These are phyloP conservation scores for Scortechinia acanthostroma DNA, from an alignment of 2,329 filamentous ascomycete genomes.

Conservation along the genomic window DNA sequence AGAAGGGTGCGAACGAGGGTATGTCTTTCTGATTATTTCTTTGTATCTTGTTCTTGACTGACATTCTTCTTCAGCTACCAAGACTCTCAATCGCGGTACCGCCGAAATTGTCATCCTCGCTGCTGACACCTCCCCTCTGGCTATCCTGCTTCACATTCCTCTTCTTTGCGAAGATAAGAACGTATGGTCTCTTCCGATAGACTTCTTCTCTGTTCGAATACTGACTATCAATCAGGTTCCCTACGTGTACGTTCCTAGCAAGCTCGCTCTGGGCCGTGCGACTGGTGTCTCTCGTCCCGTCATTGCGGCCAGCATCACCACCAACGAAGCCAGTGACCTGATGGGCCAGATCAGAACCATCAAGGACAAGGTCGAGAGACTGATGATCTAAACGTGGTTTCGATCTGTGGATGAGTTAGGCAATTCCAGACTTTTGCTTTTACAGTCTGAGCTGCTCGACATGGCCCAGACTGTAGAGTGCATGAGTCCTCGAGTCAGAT, in stretches of 20 bases:
- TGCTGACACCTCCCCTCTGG: conserved; percentile 78
- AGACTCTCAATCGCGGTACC: conserved; percentile 85
- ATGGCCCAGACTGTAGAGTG: too few relatives aligned
- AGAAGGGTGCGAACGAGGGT: conserved; percentile 81
- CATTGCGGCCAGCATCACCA: conserved; percentile 81
- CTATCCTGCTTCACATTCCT: conserved; percentile 82
- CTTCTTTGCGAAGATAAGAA: conserved; percentile 80
- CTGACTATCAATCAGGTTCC: conserved; percentile 67
- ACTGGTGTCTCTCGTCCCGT: conserved; percentile 84
- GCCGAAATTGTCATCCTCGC: conserved; percentile 83
- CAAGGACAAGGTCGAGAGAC: conserved; percentile 91
- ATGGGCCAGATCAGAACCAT: conserved; percentile 79
- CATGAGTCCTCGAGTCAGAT: too few relatives aligned
- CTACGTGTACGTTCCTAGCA: conserved; percentile 56
- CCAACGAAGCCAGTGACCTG: conserved; percentile 83
- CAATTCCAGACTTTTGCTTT: too few relatives aligned
- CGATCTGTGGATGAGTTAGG: too few relatives aligned
- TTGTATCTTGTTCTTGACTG: neutral
- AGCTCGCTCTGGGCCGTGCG: conserved; percentile 80
- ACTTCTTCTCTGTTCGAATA: conserved; percentile 16
- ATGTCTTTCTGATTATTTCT: conserved; percentile 8
- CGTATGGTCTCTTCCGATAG: conserved; percentile 13
- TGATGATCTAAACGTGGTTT: conserved; percentile 86
- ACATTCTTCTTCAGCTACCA: conserved; percentile 45
- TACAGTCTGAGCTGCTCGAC: too few relatives aligned